Conservation (phyloP, 352 stramenopile genomes). For the Elongisporangium undulatum region DNA sequence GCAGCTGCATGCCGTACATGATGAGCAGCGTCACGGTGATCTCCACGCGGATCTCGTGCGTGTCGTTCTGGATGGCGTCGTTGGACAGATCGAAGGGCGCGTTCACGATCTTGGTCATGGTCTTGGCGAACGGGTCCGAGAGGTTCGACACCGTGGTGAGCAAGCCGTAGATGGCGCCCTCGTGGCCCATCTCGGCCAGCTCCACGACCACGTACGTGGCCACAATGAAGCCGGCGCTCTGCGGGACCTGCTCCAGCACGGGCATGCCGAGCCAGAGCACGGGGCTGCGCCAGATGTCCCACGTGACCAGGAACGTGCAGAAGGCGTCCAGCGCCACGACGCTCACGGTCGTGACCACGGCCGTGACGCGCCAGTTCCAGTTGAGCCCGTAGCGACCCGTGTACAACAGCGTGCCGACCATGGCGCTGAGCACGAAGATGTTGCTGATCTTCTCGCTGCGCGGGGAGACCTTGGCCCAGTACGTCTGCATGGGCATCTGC, state of each 20-base stretch:
- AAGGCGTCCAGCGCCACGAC: conserved; percentile 36
- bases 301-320: conserved; percentile 32
- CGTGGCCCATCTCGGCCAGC: conserved; percentile 45
- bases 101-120: conserved; percentile 37
- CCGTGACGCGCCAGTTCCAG: conserved; percentile 44
- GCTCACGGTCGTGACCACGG: conserved; percentile 26
- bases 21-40: conserved; percentile 36
- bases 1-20: conserved; percentile 40
- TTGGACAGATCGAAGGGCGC: conserved; percentile 29
- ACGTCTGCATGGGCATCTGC: conserved; percentile 23
- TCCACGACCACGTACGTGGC: conserved; percentile 58
- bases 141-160: conserved; percentile 49
- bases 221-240: conserved; percentile 44
- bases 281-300: conserved; percentile 48
- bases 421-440: conserved; percentile 21
- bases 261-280: conserved; percentile 61
- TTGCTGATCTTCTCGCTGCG: conserved; percentile 23
- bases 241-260: conserved; percentile 39
- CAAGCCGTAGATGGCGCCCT: conserved; percentile 51
- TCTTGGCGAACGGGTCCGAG: conserved; percentile 33
- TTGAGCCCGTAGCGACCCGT: conserved; percentile 38
- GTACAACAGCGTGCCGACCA: conserved; percentile 25
- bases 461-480: conserved; percentile 29
- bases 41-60: conserved; percentile 23
- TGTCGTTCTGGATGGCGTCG: conserved; percentile 28